A percentile compares a stretch with the other conserved stretches of the same genome.
Evolutionary conservation across 2,329 filamentous ascomycete species (phyloP).

Genomic region (Xylariales sp.): DNA sequence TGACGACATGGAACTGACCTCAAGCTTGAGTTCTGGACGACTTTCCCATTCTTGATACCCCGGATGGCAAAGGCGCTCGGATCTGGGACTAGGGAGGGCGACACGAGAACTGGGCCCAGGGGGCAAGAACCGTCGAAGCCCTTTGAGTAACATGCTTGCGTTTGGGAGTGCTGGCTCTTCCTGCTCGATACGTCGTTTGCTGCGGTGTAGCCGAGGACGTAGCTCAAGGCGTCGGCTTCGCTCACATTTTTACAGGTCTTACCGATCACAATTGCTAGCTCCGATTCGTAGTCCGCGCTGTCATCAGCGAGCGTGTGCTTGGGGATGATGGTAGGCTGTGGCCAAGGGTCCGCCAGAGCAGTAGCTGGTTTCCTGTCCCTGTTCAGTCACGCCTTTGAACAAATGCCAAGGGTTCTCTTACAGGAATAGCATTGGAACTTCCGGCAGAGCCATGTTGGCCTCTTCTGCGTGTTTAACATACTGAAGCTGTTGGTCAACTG

Average conservation of each 20-base stretch:
- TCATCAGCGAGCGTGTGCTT: conserved; percentile 47
- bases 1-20: conserved; percentile 18
- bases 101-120: conserved; percentile 47
- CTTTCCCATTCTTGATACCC: conserved; percentile 45
- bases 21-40: conserved; percentile 40
- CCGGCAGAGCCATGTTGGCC: conserved; percentile 46
- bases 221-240: conserved; percentile 51
- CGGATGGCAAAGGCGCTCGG: conserved; percentile 34
- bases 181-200: conserved; percentile 61
- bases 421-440: conserved; percentile 53
- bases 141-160: conserved; percentile 56
- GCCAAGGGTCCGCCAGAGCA: conserved; percentile 50
- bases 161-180: conserved; percentile 48
- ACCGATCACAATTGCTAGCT: conserved; percentile 53
- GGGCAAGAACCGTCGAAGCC: conserved; percentile 55
- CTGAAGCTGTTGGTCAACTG: conserved; percentile 20
- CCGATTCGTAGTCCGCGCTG: conserved; percentile 55
- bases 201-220: conserved; percentile 60
- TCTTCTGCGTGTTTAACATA: conserved; percentile 38
- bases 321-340: conserved; percentile 45
- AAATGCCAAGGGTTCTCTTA: too few relatives aligned
- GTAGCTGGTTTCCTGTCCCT: conserved; percentile 44
- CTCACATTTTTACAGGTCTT: conserved; percentile 45
- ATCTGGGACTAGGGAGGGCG: conserved; percentile 35
- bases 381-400: background rate